Base-by-base conservation (phyloP, 345 rosid genomes). In the Acer yangbiense region DNA sequence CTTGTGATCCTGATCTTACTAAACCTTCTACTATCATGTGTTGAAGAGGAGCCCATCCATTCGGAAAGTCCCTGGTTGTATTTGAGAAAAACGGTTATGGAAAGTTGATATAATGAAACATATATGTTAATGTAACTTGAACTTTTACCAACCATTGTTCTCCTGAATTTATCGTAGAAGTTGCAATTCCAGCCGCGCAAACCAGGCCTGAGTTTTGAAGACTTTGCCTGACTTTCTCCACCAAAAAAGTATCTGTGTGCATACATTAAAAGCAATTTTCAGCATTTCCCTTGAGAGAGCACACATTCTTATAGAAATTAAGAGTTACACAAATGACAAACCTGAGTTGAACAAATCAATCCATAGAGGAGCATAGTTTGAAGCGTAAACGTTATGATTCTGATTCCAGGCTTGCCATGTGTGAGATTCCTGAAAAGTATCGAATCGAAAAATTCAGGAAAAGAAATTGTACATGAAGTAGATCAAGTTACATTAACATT, bases 31-130 rank as follows among this genome's bases (percentile, higher is more conserved):
- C 92, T 65, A 94, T 89, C 87, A 89, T 78, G 70, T 90, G 98
- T 64, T 96, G 98, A 39, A 90, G 83, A 8, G 99, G 98, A 1
- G 98, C 90, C 99, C 98, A 96, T 60, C 98, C 98, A 35, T 92
- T 96, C 18, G 98, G 98, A 79, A 71, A 91, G 81, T 96, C 99
- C 98, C 98, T 96, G 83, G 67, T 75, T 32, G 61, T 25, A 41
- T 23, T 58, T 50, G 20, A 71, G 27, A 7, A 25, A 35, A 35
- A 27, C 20, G 17, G 27, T 14, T 63, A 57, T 69, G 44, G 12
- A 32, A 16, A 65, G 43, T 23, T n/a, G 17, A 65, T 8, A 66
- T 2, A 32, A 60, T 7, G 18, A 6, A 18, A 55, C n/a, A 48
- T n/a, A n/a, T n/a, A n/a, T 11, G 2, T 60, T 6, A 50, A 29